Evolutionary conservation across 768 basidiomycete genomes (phyloP).

Genomic region (Rhizopogon rudus): DNA sequence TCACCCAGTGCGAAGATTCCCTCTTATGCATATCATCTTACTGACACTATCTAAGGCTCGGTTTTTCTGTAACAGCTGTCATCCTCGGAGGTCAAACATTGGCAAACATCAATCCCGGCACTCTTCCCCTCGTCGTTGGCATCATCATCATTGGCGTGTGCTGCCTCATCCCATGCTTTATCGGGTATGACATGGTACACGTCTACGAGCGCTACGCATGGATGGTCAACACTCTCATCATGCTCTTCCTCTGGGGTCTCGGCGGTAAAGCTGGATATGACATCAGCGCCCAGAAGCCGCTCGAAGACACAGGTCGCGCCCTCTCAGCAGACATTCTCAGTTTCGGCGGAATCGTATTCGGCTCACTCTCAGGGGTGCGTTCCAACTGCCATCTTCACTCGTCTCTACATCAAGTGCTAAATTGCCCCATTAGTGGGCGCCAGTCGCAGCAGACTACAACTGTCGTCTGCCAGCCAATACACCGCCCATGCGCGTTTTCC

Average conservation of each 20-base stretch:
- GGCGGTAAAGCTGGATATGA: conserved; percentile 44
- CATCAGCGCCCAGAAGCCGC: conserved; percentile 33
- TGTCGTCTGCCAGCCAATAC: conserved; percentile 42
- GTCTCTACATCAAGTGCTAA: background rate
- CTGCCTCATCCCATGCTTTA: conserved; percentile 40
- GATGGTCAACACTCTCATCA: conserved; percentile 41
- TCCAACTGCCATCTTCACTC: no score
- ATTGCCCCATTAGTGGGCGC: conserved; percentile 33
- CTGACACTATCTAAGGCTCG: conserved; percentile 27
- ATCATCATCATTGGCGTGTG: conserved; percentile 42
- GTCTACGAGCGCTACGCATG: conserved; percentile 53
- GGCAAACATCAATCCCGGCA: conserved; percentile 38
- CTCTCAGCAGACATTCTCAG: conserved; percentile 37
- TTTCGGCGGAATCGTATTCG: conserved; percentile 50
- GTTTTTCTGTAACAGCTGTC: conserved; percentile 43
- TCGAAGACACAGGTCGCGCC: conserved; percentile 39
- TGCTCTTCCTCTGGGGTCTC: conserved; percentile 48
- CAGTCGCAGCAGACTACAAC: conserved; percentile 52
- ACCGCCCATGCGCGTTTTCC: conserved; percentile 38
- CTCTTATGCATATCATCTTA: background rate
- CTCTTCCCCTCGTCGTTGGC: conserved; percentile 42
- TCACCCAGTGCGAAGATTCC: conserved; percentile 34
- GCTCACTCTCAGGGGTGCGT: conserved; percentile 37
- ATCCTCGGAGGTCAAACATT: conserved; percentile 52
- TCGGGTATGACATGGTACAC: conserved; percentile 43